These are phyloP conservation scores for Starmerella asiatica DNA, from an alignment of 805 yeast genomes.

Conservation along the genomic window DNA sequence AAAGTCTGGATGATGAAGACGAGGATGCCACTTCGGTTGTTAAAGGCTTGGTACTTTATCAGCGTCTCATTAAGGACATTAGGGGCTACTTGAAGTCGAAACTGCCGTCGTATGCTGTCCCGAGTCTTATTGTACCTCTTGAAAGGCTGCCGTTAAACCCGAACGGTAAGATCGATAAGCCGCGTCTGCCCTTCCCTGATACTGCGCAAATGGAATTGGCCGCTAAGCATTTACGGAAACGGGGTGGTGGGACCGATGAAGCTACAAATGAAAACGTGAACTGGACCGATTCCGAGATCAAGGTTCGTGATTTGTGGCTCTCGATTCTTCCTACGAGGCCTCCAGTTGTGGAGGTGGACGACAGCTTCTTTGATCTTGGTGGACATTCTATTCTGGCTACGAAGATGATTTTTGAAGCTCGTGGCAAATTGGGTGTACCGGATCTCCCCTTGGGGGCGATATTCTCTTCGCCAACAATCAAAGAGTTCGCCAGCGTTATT, in stretches of 20 bases:
- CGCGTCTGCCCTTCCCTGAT: conserved; percentile 89
- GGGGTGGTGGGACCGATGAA: conserved; percentile 30
- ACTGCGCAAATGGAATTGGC: conserved; percentile 71
- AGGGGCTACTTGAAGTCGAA: conserved; percentile 73
- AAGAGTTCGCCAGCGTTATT: conserved; percentile 61
- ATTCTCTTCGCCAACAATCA: conserved; percentile 78
- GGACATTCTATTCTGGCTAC: conserved; percentile 97
- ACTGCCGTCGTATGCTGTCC: conserved; percentile 86
- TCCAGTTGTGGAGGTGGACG: conserved; percentile 58
- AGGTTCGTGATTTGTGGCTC: conserved; percentile 73
- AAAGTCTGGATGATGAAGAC: conserved; percentile 29
- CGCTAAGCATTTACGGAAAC: conserved; percentile 33
- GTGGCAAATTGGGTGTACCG: conserved; percentile 53
- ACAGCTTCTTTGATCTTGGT: conserved; percentile 92
- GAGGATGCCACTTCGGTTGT: conserved; percentile 47
- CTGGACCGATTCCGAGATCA: conserved; percentile 51
- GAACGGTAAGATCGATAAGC: conserved; percentile 96
- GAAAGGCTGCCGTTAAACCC: conserved; percentile 84
- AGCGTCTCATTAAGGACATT: conserved; percentile 66
- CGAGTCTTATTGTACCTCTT: conserved; percentile 81
- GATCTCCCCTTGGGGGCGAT: conserved; percentile 84
- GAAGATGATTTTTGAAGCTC: conserved; percentile 83
- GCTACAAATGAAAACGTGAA: conserved; percentile 24
- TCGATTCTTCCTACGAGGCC: conserved; percentile 75
- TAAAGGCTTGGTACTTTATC: conserved; percentile 60